Base-by-base conservation (phyloP, 208 protist genomes). In the Crithidia brevicula region DNA sequence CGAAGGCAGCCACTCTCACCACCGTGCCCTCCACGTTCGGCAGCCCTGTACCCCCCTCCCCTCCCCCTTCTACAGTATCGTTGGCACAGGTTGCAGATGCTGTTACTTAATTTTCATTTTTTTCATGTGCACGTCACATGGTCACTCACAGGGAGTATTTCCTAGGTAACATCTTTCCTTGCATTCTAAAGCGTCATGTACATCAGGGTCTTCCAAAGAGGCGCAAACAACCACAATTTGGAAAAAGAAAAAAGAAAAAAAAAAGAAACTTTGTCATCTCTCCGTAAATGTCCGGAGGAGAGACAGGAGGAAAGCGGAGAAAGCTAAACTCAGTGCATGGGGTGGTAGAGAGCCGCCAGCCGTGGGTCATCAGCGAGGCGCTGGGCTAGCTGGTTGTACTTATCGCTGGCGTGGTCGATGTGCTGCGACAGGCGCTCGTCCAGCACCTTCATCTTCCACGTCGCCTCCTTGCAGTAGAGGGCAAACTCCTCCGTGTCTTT, bases 391-490 rank as follows among this genome's bases (percentile, higher is more conserved):
- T 81, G 68, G 25, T 79, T 88, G 67, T 96, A 96, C 74, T 91
- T 93, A 18, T 94, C 89, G 50, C 85, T 92, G 2, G 91, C 89
- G 22, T 85, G 79, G 59, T 94, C 89, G 73, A 94, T 92, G 74
- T 96, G 91, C 64, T 92, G 87, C 27, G 83, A 74, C 33, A 97
- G 79, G 1, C 90, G 82, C 68, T 97, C 86, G 59, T 97, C 93
- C 18, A 97, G 75, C 51, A 95, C 87, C 57, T 95, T 93, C 83
- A 97, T 96, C 50, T 86, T 77, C 88, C 90, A 95, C 47, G 89
- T 97, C 15, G 90, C 93, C 56, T 97, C 88, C 68, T 97, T 92
- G 73, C 86, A 93, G 67, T 94, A 96, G 16, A 79, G 58, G 8
- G 89, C 88, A 57, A 95, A 96, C 56, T 93, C 86, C 63, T 96